Conservation (phyloP, 345 rosid species). For the Anacardium occidentale region DNA sequence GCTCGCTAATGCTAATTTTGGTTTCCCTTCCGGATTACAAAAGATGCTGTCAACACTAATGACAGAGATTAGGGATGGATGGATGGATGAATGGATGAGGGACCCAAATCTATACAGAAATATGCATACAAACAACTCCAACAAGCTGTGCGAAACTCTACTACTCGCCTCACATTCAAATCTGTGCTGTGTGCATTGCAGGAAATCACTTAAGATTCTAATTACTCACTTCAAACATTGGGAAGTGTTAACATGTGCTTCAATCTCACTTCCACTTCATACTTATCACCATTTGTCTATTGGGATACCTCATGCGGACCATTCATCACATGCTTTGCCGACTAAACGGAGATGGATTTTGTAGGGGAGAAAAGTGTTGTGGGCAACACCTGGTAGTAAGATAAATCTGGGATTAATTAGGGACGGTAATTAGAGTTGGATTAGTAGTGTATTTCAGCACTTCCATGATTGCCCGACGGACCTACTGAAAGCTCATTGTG, state of each 20-base stretch:
- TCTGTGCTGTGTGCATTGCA: constrained; percentile 29
- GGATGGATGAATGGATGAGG: constrained; percentile 19
- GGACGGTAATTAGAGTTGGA: neutral
- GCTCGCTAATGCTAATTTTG: neutral
- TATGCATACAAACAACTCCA: constrained; percentile 38
- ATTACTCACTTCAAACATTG: neutral
- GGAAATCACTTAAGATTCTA: constrained; percentile 14
- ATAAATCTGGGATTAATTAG: neutral
- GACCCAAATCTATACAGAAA: constrained; percentile 47
- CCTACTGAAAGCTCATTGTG: neutral
- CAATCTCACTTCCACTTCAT: constrained; percentile 17
- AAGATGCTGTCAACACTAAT: constrained; percentile 26
- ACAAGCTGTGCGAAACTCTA: constrained; percentile 34
- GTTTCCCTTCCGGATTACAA: constrained; percentile 30
- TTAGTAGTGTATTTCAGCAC: neutral
- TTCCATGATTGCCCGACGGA: constrained; percentile 12
- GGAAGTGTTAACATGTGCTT: constrained; percentile 17
- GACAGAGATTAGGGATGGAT: constrained; percentile 12
- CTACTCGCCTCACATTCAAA: constrained; percentile 34
- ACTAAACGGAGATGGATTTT: constrained; percentile 2
- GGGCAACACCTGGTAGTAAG: too few species aligned
- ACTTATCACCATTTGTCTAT: neutral
- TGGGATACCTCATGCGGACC: neutral
- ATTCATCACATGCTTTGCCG: neutral
- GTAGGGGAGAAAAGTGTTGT: neutral